phyloP scores from a whole-genome alignment of 202 grass and related monocot genomes.

The Eragrostis tef region DNA sequence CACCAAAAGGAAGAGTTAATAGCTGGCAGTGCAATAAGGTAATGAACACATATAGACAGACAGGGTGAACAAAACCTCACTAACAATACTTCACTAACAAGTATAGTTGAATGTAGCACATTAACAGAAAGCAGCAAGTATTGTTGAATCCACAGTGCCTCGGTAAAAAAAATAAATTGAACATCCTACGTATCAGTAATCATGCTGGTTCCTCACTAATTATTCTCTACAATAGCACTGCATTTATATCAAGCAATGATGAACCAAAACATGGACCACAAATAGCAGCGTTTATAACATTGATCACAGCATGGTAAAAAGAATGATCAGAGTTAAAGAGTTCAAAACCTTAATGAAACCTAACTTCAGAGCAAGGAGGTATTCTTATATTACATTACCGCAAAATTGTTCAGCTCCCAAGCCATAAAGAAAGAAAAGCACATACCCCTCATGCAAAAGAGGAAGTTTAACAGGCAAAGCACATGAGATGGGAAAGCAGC shows the following conservation, averaged over 20 bases:
- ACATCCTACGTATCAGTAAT: slow-evolving; percentile 12
- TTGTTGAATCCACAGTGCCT: slow-evolving; percentile 4
- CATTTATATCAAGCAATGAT: slow-evolving; percentile 11
- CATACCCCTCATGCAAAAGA: background rate
- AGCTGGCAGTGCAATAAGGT: slow-evolving; percentile 30
- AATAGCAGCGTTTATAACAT: background rate
- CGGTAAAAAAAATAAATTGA: slow-evolving; percentile 29
- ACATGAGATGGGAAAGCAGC: background rate
- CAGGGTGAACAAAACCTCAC: background rate
- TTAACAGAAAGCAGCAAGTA: background rate
- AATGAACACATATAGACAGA: slow-evolving; percentile 14
- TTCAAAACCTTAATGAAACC: slow-evolving; percentile 1
- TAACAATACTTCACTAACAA: background rate
- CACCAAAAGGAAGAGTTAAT: slow-evolving; percentile 32
- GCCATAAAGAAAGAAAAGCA: background rate
- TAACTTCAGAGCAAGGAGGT: background rate
- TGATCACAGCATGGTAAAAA: background rate
- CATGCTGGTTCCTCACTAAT: background rate
- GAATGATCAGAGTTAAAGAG: background rate
- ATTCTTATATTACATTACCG: background rate
- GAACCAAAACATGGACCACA: slow-evolving; percentile 25
- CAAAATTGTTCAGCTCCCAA: background rate
- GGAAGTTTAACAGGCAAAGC: background rate
- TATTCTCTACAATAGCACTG: slow-evolving; percentile 8
- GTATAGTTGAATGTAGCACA: background rate